Base-by-base conservation (phyloP, 2,329 filamentous ascomycete genomes). In the Penicillium sp. region DNA sequence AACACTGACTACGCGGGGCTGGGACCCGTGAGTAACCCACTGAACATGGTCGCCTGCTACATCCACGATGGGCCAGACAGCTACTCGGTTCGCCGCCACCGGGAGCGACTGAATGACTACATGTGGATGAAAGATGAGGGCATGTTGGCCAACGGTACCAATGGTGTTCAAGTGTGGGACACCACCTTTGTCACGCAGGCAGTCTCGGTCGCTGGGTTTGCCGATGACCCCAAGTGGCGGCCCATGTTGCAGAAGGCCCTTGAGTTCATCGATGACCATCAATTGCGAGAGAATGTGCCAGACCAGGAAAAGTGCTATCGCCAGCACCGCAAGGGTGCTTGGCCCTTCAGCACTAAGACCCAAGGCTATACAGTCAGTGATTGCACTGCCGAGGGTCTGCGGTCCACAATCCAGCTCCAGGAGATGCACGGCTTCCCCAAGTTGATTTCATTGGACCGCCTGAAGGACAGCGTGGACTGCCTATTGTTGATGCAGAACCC, bases 151-250 rank as follows among this genome's bases (percentile, higher is more conserved):
- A 97, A 97, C 69, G 95, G 95, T 39, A 99, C 95, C 8, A 98
- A 99, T 67, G 95, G 95, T n/a, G 93, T 98, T 1, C 95, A 99
- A 76, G 90, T 88, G 64, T 99, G 95, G 95, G 95, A 99, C 73
- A 99, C 95, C 0, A 85, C 92, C 0, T 98, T 98, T 72, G 80
- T 89, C 17, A 91, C 97, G 37, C 92, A 96, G 75, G 89, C 91
- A 0, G 86, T 91, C 5, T 85, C 91, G 54, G 90, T 91, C 51
- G 88, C 91, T 6, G 92, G 90, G 0, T 84, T 97, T 28, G 88
- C 90, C n/a, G 79, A 88, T 34, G 87, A 96, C 50, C 82, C 87
- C 12, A 87, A 88, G 68, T 97, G 91, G 87, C 85, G 84, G 41
- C 88, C 90, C 0, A 96, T 97, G 90, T 83, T 99, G 31, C 83